phyloP scores from a whole-genome alignment of 495 filamentous ascomycete genomes.

The Chlorociboria aeruginascens region DNA sequence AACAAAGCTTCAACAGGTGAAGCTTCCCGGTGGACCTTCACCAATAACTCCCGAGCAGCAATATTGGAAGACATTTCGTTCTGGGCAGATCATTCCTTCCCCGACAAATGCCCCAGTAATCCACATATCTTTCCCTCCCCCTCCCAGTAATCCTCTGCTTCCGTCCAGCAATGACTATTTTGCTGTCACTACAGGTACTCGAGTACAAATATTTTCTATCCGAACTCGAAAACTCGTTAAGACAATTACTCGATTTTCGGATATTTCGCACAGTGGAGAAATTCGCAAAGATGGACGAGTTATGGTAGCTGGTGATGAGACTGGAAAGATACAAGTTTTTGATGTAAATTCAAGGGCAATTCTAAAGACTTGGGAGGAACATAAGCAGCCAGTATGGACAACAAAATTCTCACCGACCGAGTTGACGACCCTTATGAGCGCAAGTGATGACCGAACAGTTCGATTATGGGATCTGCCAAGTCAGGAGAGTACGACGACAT shows the following conservation, averaged over 20 bases:
- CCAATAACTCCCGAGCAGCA: constrained; percentile 77
- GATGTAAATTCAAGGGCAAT: constrained; percentile 82
- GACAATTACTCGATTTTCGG: constrained; percentile 85
- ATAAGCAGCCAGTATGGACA: constrained; percentile 90
- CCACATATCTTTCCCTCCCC: constrained; percentile 68
- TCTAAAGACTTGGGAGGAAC: constrained; percentile 89
- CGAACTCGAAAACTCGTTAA: constrained; percentile 80
- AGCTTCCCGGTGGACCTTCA: constrained; percentile 63
- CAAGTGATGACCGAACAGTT: constrained; percentile 83
- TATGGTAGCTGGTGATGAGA: constrained; percentile 80
- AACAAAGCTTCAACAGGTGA: constrained; percentile 66
- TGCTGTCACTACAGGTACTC: constrained; percentile 80
- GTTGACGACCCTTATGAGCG: constrained; percentile 71
- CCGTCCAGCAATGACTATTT: constrained; percentile 58
- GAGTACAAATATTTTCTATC: constrained; percentile 85
- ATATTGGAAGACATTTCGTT: constrained; percentile 91
- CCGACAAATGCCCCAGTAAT: constrained; percentile 61
- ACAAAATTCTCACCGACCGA: constrained; percentile 80
- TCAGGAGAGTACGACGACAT: constrained; percentile 58
- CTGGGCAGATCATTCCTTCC: constrained; percentile 74
- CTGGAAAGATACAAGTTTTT: constrained; percentile 85
- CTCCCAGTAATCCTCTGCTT: constrained; percentile 26
- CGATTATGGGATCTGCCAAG: constrained; percentile 87
- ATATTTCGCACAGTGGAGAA: constrained; percentile 74
- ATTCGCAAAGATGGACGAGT: constrained; percentile 82